Evolutionary conservation across 192 early-diverging fungal genomes (phyloP).

Genomic region (Rhizophagus sp.): DNA sequence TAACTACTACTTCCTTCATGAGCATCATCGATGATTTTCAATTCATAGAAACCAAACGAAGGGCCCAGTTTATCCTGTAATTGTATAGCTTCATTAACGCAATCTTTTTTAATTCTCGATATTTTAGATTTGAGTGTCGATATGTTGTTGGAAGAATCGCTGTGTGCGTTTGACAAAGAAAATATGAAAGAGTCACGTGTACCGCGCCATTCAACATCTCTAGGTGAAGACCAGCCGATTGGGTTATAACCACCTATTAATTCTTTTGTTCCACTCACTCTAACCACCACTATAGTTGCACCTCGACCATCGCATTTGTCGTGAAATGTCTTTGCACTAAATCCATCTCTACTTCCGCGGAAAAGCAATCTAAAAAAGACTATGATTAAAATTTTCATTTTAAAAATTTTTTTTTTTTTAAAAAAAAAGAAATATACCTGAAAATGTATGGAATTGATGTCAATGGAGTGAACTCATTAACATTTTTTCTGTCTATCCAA

Average conservation of each 20-base stretch:
- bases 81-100: conserved; percentile 23
- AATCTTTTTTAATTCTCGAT: conserved; percentile 15
- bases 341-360: conserved; percentile 32
- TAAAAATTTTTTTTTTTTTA: not conserved
- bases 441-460: conserved; percentile 16
- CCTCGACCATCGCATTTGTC: conserved; percentile 21
- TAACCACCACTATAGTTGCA: conserved; percentile 28
- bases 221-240: conserved; percentile 25
- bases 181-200: conserved; percentile 30
- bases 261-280: conserved; percentile 5
- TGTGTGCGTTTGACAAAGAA: conserved; percentile 6
- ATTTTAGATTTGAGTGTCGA: conserved; percentile 3
- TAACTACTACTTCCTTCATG: conserved; percentile 15
- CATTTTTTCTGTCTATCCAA: conserved; percentile 28
- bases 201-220: conserved; percentile 28
- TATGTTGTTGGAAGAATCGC: not conserved
- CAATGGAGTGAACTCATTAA: not conserved
- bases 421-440: conserved; percentile 9
- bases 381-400: no score
- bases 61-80: conserved; percentile 28
- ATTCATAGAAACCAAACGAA: conserved; percentile 32
- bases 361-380: conserved; percentile 21
- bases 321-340: conserved; percentile 28
- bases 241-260: conserved; percentile 32
- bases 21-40: conserved; percentile 29